Evolutionary conservation across 345 rosid genomes (phyloP).

Genomic region (Xanthoceras sorbifolium): DNA sequence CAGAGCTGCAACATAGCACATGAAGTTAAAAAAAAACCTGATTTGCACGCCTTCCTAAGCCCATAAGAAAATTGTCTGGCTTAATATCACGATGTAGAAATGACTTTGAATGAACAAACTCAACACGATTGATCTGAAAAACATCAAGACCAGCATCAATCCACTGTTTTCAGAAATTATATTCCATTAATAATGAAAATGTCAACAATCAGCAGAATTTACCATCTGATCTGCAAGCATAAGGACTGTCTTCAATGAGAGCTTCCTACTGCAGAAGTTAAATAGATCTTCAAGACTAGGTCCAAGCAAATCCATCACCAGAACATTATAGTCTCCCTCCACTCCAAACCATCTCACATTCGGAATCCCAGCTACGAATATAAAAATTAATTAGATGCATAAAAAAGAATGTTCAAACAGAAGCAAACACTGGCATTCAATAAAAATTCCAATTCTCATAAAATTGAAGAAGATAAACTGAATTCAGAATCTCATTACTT

Average conservation of each 20-base stretch:
- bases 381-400: constrained; percentile 3
- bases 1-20: not conserved
- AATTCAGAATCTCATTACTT: constrained; percentile 46
- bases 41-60: constrained; percentile 91
- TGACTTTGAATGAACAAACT: constrained; percentile 85
- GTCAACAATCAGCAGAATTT: constrained; percentile 10
- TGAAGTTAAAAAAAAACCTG: constrained; percentile 52
- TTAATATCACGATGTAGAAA: constrained; percentile 96
- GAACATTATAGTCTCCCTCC: constrained; percentile 91
- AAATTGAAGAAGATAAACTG: not conserved
- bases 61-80: constrained; percentile 97
- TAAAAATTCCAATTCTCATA: not conserved
- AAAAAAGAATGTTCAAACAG: not conserved
- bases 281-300: constrained; percentile 97
- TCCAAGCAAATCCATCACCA: constrained; percentile 96
- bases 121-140: constrained; percentile 83
- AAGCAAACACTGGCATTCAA: not conserved
- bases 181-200: not conserved
- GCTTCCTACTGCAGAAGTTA: constrained; percentile 81
- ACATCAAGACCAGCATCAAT: constrained; percentile 5
- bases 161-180: not conserved
- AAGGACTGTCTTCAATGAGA: constrained; percentile 88
- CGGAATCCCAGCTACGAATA: constrained; percentile 82
- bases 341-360: constrained; percentile 88
- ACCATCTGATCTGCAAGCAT: constrained; percentile 99